phyloP scores from a whole-genome alignment of 306 rosid genomes.

The barrel medic (Medicago truncatula) region DNA sequence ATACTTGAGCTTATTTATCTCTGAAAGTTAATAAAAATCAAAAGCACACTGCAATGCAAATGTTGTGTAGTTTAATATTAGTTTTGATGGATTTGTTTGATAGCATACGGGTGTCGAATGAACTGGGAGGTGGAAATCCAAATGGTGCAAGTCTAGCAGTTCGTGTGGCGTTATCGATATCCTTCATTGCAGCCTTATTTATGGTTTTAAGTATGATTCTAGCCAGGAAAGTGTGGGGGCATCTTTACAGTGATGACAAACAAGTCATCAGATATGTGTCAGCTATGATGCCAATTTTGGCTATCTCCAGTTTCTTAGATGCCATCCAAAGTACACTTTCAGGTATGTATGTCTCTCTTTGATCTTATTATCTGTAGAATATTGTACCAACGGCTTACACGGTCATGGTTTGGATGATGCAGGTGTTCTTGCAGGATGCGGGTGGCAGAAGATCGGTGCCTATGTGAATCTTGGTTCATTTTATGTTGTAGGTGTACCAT shows the following conservation, averaged over 20 bases:
- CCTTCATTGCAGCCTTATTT: constrained; percentile 37
- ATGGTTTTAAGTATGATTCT: constrained; percentile 51
- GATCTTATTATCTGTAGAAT: too few relatives aligned
- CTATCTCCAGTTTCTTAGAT: constrained; percentile 43
- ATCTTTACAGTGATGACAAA: constrained; percentile 61
- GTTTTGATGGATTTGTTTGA: neutral
- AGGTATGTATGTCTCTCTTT: constrained; percentile 21
- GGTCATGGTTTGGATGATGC: neutral
- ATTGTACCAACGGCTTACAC: neutral
- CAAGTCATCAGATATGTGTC: constrained; percentile 56
- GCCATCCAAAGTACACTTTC: constrained; percentile 49
- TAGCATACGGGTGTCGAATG: constrained; percentile 54
- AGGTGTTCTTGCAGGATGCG: constrained; percentile 51
- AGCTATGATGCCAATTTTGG: constrained; percentile 53
- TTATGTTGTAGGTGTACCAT: constrained; percentile 48
- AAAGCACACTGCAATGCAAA: neutral
- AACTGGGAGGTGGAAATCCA: constrained; percentile 48
- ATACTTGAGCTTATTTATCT: too few relatives aligned
- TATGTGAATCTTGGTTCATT: constrained; percentile 48
- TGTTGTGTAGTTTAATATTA: neutral
- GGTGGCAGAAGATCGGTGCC: constrained; percentile 50
- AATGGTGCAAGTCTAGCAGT: constrained; percentile 43
- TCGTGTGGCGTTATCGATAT: constrained; percentile 27
- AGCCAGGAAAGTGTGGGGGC: constrained; percentile 66
- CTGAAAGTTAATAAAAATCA: neutral